Percentiles rank a stretch among this genome's conserved stretches.
phyloP scores from a whole-genome alignment of 192 early-diverging fungal species.

The Coemansia sp. region DNA sequence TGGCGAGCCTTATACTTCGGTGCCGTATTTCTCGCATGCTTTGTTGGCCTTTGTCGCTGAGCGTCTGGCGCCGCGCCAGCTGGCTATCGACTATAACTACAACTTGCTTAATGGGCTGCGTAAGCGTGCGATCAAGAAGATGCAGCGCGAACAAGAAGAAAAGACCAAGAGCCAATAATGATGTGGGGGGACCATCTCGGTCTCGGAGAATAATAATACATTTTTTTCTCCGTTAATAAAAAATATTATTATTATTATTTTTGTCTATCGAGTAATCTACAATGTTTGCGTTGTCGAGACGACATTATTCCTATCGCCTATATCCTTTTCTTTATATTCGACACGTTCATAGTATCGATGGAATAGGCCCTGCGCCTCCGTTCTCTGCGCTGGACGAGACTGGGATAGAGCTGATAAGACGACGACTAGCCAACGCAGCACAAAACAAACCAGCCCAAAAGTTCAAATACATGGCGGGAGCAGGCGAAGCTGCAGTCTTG shows the following conservation, averaged over 20 bases:
- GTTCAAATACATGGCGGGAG: slow-evolving; percentile 14
- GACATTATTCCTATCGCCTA: neutral
- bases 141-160: slow-evolving; percentile 24
- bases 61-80: slow-evolving; percentile 44
- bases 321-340: neutral
- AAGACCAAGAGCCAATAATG: neutral
- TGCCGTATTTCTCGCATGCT: slow-evolving; percentile 51
- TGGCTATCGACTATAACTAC: slow-evolving; percentile 46
- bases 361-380: slow-evolving; percentile 7
- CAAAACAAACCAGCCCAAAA: neutral
- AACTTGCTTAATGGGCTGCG: slow-evolving; percentile 42
- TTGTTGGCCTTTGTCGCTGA: slow-evolving; percentile 45
- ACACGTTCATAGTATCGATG: neutral
- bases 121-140: slow-evolving; percentile 54
- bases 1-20: slow-evolving; percentile 59
- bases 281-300: neutral
- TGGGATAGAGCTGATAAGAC: slow-evolving; percentile 17
- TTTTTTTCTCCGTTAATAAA: no score
- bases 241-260: no score
- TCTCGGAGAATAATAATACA: neutral
- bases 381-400: slow-evolving; percentile 23
- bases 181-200: neutral
- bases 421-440: slow-evolving; percentile 22
- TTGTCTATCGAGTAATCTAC: no score
- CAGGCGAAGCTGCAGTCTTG: slow-evolving; percentile 39